phyloP scores from a whole-genome alignment of 2,329 filamentous ascomycete species.

The Arthroderma uncinatum region DNA sequence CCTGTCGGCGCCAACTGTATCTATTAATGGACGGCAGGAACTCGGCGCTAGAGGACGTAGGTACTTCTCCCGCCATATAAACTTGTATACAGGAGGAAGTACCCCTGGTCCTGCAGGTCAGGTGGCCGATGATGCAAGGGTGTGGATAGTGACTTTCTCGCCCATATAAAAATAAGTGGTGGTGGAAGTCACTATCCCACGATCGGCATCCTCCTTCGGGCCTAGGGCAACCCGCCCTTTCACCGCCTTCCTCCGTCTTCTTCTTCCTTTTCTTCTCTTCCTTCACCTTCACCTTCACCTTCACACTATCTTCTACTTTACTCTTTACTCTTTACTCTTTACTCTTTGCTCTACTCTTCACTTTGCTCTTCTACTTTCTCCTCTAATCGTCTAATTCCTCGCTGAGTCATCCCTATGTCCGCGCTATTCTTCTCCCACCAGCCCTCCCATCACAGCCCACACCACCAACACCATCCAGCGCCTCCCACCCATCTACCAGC shows the following conservation, averaged over 20 bases:
- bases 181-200: not conserved
- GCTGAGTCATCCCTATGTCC: constrained; percentile 1
- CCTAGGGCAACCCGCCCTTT: constrained; percentile 5
- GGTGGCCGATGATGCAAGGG: constrained; percentile 6
- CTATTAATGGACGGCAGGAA: not conserved
- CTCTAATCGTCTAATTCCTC: not conserved
- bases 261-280: constrained; percentile 17
- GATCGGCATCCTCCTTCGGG: not conserved
- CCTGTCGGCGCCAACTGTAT: not conserved
- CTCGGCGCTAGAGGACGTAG: not conserved
- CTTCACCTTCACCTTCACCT: constrained; percentile 16
- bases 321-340: constrained; percentile 9
- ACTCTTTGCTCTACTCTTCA: not conserved
- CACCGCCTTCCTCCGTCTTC: constrained; percentile 10
- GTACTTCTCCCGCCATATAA: not conserved
- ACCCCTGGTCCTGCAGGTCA: not conserved
- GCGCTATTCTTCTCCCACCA: constrained; percentile 21
- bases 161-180: not conserved
- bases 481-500: constrained; percentile 24
- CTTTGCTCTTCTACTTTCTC: not conserved
- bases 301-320: constrained; percentile 18
- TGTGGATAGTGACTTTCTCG: not conserved
- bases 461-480: constrained; percentile 39
- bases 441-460: constrained; percentile 37
- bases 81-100: not conserved